These are phyloP conservation scores for Andrographis paniculata DNA, from an alignment of 305 asterid species.

Conservation along the genomic window DNA sequence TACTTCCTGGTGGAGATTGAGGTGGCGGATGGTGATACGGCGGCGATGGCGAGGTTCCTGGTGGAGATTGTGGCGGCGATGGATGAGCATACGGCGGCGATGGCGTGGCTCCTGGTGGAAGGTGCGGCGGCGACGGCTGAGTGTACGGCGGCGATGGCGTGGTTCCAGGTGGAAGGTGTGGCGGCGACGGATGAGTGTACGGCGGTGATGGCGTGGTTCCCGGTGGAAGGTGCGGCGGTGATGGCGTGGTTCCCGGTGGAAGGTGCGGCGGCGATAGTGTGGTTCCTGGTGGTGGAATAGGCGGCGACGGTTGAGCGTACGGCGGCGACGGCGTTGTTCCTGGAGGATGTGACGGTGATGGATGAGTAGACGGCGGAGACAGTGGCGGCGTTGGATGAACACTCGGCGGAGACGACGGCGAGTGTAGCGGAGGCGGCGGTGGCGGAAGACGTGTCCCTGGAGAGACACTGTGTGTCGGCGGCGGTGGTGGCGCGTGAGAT, in stretches of 20 bases:
- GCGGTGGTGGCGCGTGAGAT: conserved; percentile 33
- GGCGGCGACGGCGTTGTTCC: conserved; percentile 20
- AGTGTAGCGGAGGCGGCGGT: conserved; percentile 20
- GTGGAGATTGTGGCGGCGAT: no score
- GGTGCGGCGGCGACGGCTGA: no score
- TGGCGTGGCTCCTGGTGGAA: no score
- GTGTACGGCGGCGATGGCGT: conserved; percentile 6
- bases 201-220: conserved; percentile 31
- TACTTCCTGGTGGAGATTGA: no score
- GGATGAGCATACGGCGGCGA: no score
- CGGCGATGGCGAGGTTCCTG: no score
- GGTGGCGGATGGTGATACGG: no score
- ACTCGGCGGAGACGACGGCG: conserved; percentile 23
- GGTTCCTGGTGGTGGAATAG: conserved; percentile 19
- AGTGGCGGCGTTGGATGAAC: conserved; percentile 6
- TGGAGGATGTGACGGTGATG: conserved; percentile 20
- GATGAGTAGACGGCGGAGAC: conserved; percentile 1
- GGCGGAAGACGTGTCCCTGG: conserved; percentile 28
- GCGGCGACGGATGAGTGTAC: conserved; percentile 17
- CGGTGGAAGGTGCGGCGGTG: conserved; percentile 12
- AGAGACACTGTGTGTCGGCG: conserved; percentile 25
- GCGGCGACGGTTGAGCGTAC: conserved; percentile 12
- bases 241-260: background rate
- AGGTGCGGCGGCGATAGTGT: conserved; percentile 20
- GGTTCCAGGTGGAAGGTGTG: background rate